Conservation (phyloP, 768 basidiomycete species). For the Mycena vulgaris region DNA sequence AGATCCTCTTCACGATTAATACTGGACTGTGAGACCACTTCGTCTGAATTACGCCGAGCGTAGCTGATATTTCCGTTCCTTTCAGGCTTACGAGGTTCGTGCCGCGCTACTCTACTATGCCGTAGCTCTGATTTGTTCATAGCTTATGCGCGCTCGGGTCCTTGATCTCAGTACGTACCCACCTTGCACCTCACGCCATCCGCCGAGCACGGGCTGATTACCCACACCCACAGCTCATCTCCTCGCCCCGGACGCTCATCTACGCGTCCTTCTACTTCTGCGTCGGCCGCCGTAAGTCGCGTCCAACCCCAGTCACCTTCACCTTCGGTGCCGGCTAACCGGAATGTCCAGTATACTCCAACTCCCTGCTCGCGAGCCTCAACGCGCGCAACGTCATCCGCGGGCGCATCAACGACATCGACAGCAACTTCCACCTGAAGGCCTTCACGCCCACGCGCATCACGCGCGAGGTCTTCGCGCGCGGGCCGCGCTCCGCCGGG, state of each 20-base stretch:
- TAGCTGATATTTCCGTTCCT: not conserved
- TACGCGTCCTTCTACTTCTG: conserved; percentile 51
- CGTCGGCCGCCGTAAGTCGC: conserved; percentile 48
- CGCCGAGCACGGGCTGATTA: conserved; percentile 34
- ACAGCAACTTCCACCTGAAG: conserved; percentile 26
- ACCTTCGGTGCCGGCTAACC: not conserved
- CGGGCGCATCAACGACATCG: conserved; percentile 31
- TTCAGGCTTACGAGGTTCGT: conserved; percentile 54
- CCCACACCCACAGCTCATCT: conserved; percentile 30
- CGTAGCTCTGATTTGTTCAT: not conserved
- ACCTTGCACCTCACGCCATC: no score
- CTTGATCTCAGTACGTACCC: conserved; percentile 58
- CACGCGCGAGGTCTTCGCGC: not conserved
- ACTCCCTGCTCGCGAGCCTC: conserved; percentile 44
- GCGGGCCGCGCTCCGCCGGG: not conserved
- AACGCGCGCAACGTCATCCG: conserved; percentile 33
- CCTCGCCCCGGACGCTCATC: conserved; percentile 46
- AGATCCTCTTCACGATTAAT: conserved; percentile 71
- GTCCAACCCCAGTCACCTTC: not conserved
- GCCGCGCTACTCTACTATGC: not conserved
- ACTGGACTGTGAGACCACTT: conserved; percentile 56
- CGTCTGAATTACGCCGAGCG: not conserved
- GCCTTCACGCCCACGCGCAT: not conserved
- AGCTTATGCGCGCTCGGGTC: conserved; percentile 65
- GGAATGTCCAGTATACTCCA: conserved; percentile 43